Conservation (phyloP, 495 filamentous ascomycete species). For the Talaromyces liani region DNA sequence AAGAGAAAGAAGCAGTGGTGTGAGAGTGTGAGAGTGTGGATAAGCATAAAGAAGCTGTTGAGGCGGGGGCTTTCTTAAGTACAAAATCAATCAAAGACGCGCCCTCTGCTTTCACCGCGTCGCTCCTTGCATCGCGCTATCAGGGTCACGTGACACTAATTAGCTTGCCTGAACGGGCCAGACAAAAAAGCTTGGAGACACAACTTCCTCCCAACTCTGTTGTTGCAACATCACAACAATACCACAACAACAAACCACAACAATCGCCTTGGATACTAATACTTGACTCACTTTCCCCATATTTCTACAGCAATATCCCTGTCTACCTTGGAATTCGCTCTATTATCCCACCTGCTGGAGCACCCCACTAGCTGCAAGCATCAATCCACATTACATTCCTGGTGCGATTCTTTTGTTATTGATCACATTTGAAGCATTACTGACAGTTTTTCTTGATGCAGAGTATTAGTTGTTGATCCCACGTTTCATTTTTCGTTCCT, state of each 20-base stretch:
- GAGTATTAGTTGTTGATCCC: not conserved
- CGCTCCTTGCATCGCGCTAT: slow-evolving; percentile 6
- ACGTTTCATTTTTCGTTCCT: slow-evolving; percentile 6
- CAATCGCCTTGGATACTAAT: slow-evolving; percentile 3
- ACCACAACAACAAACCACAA: slow-evolving; percentile 4
- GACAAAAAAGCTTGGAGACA: slow-evolving; percentile 2
- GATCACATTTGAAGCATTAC: slow-evolving; percentile 6
- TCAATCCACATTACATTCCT: slow-evolving; percentile 11
- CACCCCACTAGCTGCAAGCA: slow-evolving; percentile 7
- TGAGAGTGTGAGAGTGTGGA: not conserved
- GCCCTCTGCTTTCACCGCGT: not conserved
- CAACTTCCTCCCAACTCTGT: not conserved
- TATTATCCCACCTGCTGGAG: not conserved
- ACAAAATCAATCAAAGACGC: slow-evolving; percentile 6
- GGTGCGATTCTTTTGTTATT: slow-evolving; percentile 5
- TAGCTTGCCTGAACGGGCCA: not conserved
- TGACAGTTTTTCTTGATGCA: not conserved
- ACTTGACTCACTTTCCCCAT: not conserved
- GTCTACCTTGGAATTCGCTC: slow-evolving; percentile 1
- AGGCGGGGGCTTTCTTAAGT: slow-evolving; percentile 4
- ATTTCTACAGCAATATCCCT: not conserved
- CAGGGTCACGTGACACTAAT: not conserved
- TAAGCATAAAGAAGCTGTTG: not conserved
- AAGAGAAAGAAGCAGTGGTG: not conserved
- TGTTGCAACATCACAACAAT: not conserved